Evolutionary conservation across 495 filamentous ascomycete species (phyloP).

Genomic region (Rusavskia elegans): DNA sequence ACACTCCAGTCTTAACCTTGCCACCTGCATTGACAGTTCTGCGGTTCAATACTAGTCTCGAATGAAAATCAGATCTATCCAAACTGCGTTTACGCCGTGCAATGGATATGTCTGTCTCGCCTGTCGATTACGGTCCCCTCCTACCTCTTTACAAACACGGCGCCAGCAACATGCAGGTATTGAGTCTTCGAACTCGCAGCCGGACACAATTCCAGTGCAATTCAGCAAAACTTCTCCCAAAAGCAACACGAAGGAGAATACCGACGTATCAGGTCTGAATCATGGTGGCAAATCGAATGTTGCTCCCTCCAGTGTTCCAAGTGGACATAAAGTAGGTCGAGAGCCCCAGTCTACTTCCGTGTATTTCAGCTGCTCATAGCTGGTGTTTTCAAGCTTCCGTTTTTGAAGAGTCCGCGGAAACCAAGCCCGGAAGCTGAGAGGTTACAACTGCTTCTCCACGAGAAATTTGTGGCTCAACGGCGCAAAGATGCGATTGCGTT

Average conservation of each 20-base stretch:
- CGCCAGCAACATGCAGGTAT: not conserved
- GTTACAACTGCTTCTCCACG: conserved; percentile 2
- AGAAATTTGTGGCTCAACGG: conserved; percentile 1
- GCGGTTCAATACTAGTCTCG: not conserved
- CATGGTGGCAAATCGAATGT: no score
- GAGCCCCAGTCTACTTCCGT: not conserved
- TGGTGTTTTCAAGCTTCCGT: not conserved
- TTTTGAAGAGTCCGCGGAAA: not conserved
- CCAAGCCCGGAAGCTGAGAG: not conserved
- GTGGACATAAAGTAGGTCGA: no score
- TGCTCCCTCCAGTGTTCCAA: no score
- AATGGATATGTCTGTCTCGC: conserved; percentile 5
- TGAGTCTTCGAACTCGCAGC: not conserved
- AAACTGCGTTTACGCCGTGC: not conserved
- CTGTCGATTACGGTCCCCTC: conserved; percentile 1
- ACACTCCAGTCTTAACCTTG: no score
- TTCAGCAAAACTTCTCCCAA: not conserved
- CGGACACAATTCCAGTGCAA: not conserved
- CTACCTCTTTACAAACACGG: not conserved
- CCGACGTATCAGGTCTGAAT: not conserved
- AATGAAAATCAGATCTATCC: not conserved
- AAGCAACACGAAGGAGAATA: not conserved
- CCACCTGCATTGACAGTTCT: no score
- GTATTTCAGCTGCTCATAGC: not conserved
- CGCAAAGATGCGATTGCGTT: not conserved